phyloP scores from a whole-genome alignment of 257 asterid genomes.

The Voacanga thouarsii region DNA sequence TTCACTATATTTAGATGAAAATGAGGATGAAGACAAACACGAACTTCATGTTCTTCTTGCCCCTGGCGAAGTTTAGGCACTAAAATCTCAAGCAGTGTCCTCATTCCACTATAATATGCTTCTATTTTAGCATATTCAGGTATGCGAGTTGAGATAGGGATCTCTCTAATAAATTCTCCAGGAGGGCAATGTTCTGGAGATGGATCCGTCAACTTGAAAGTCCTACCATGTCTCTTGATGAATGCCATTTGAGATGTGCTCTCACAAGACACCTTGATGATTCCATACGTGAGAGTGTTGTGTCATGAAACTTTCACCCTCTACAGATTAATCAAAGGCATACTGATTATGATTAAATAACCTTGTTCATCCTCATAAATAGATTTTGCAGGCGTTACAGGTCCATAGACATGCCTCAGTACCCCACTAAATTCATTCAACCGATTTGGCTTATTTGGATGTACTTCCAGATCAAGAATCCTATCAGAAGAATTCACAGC shows the following conservation, averaged over 20 bases:
- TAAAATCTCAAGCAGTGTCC: conserved; percentile 74
- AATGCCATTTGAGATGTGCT: conserved; percentile 68
- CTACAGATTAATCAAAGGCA: conserved; percentile 84
- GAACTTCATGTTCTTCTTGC: conserved; percentile 91
- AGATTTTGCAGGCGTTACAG: conserved; percentile 80
- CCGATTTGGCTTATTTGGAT: conserved; percentile 62
- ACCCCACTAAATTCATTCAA: conserved; percentile 66
- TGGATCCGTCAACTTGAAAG: conserved; percentile 66
- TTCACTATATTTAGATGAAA: too few species aligned
- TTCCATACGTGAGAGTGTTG: conserved; percentile 69
- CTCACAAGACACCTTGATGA: conserved; percentile 68
- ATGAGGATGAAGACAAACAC: conserved; percentile 82
- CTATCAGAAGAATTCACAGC: conserved; percentile 38
- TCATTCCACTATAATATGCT: conserved; percentile 77
- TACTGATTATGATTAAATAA: conserved; percentile 59
- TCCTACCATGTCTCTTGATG: conserved; percentile 74
- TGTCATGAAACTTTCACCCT: conserved; percentile 92
- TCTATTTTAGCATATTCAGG: conserved; percentile 90
- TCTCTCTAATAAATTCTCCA: conserved; percentile 85
- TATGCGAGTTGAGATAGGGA: conserved; percentile 74
- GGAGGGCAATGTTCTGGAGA: conserved; percentile 90
- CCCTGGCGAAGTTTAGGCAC: conserved; percentile 80
- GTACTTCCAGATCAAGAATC: conserved; percentile 54
- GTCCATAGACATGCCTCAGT: conserved; percentile 64
- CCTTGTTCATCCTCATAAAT: conserved; percentile 79